phyloP scores from a whole-genome alignment of 441 rosid species.

The Iberis amara region DNA sequence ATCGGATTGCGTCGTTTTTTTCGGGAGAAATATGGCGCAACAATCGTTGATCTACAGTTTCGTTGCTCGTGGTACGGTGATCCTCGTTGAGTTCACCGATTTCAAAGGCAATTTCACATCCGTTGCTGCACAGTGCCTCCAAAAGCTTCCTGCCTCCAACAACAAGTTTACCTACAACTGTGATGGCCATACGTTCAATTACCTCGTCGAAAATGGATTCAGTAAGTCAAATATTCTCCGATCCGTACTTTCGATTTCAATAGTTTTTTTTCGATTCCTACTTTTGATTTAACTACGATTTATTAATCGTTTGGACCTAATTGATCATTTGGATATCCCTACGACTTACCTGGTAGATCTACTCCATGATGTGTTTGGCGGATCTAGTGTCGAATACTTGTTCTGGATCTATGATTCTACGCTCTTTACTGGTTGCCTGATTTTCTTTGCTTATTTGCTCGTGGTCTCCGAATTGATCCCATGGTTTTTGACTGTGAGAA shows the following conservation, averaged over 20 bases:
- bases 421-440: neutral
- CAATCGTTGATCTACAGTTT: constrained; percentile 70
- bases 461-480: neutral
- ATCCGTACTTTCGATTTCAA: neutral
- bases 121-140: constrained; percentile 75
- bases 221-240: constrained; percentile 35
- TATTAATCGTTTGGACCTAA: neutral
- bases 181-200: constrained; percentile 73
- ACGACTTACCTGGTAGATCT: constrained; percentile 16
- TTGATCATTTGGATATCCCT: neutral
- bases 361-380: constrained; percentile 14
- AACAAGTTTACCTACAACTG: constrained; percentile 78
- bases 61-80: constrained; percentile 53
- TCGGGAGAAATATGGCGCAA: constrained; percentile 37
- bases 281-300: neutral
- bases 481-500: neutral
- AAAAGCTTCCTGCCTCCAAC: constrained; percentile 65
- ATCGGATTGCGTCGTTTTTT: constrained; percentile 18
- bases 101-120: constrained; percentile 63
- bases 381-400: constrained; percentile 1
- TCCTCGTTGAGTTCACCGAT: constrained; percentile 65
- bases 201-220: constrained; percentile 65
- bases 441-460: constrained; percentile 10
- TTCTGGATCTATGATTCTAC: constrained; percentile 22
- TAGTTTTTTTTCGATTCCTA: neutral